A percentile compares a stretch with the other conserved stretches of the same genome.
These are phyloP conservation scores for Bipolaris victoriae DNA, from an alignment of 2,329 filamentous ascomycete species.

Conservation along the genomic window DNA sequence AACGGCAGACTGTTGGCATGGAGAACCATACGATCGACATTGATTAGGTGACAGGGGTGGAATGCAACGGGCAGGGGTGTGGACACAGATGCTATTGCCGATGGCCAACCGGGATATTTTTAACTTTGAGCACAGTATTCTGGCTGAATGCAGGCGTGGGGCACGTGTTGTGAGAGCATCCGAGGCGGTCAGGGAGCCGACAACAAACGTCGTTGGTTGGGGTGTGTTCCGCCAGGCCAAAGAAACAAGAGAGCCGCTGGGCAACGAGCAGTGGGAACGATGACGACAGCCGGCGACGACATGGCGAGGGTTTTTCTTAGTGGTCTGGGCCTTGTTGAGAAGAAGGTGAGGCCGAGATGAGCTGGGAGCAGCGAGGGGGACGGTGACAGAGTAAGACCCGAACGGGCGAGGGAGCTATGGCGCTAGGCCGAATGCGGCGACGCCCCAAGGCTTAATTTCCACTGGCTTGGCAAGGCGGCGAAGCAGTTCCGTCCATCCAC, in stretches of 20 bases:
- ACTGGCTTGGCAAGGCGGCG: constrained; percentile 11
- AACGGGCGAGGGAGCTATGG: constrained; percentile 1
- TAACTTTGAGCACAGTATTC: background rate
- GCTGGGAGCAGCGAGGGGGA: constrained; percentile 11
- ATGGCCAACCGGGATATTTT: constrained; percentile 14
- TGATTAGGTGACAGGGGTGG: constrained; percentile 9
- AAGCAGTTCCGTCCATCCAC: constrained; percentile 22
- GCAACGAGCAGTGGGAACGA: background rate
- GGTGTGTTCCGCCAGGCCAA: background rate
- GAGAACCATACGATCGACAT: constrained; percentile 19
- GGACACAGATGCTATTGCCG: constrained; percentile 6
- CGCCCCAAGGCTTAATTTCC: constrained; percentile 27
- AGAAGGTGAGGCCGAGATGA: constrained; percentile 33
- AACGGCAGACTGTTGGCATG: constrained; percentile 15
- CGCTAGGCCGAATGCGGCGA: no score
- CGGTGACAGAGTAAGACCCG: constrained; percentile 11
- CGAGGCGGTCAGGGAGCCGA: constrained; percentile 14
- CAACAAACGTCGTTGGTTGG: background rate
- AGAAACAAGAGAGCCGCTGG: background rate
- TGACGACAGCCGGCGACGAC: constrained; percentile 14
- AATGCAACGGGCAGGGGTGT: constrained; percentile 13
- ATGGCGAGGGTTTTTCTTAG: constrained; percentile 7
- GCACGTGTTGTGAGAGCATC: constrained; percentile 21
- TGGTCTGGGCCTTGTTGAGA: constrained; percentile 8
- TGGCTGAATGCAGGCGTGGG: constrained; percentile 18